A percentile compares a stretch with the other conserved stretches of the same genome.
These are phyloP conservation scores for Eucalyptus victrix DNA, from an alignment of 345 rosid genomes.

Conservation along the genomic window DNA sequence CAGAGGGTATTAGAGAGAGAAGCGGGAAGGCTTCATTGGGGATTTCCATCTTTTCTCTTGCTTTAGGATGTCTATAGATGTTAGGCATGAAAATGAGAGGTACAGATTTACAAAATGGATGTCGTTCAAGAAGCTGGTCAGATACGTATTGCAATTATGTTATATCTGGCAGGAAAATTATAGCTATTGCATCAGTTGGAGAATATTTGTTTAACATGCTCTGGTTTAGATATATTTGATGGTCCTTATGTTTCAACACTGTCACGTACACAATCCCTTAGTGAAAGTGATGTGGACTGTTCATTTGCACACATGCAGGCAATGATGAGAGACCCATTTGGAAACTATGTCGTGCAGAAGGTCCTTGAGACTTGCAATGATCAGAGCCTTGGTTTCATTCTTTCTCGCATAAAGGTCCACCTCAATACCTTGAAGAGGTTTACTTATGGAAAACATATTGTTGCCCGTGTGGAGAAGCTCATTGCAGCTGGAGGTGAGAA, in stretches of 20 bases:
- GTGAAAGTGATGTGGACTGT: neutral
- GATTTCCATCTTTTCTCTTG: neutral
- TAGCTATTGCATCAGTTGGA: neutral
- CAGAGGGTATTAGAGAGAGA: neutral
- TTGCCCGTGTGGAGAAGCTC: slow-evolving; percentile 92
- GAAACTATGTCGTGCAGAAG: slow-evolving; percentile 95
- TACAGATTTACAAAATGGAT: neutral
- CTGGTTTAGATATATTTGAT: neutral
- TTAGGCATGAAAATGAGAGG: neutral
- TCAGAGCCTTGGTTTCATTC: slow-evolving; percentile 64
- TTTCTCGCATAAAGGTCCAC: slow-evolving; percentile 87
- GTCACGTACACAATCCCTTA: neutral
- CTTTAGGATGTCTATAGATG: neutral
- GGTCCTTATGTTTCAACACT: neutral
- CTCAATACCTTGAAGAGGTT: slow-evolving; percentile 78
- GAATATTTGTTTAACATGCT: neutral
- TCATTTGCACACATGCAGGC: slow-evolving; percentile 39
- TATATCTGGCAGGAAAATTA: neutral
- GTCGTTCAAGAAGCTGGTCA: neutral
- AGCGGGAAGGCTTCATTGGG: neutral
- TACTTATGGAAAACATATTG: slow-evolving; percentile 97
- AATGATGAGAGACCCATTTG: slow-evolving; percentile 98
- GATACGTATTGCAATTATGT: neutral
- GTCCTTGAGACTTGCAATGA: slow-evolving; percentile 93
- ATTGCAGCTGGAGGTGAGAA: slow-evolving; percentile 81